Conservation (phyloP, 1,284 basidiomycete genomes). For the Xerocomus alliaceus region DNA sequence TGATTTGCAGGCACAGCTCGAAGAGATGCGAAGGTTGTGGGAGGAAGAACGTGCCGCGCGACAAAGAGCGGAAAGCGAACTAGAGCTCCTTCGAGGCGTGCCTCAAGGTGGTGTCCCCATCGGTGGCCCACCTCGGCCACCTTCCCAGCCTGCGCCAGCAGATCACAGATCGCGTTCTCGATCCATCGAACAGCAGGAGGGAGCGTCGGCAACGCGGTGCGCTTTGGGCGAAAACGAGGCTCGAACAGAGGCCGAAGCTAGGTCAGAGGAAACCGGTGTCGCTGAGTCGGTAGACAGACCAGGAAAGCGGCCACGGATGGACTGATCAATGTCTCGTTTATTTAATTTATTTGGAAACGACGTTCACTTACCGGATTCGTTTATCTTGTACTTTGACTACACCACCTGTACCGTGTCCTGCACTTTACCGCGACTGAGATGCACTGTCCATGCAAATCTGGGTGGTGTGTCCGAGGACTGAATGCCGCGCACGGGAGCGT, state of each 20-base stretch:
- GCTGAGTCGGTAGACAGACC: conserved; percentile 32
- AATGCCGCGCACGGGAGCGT: not conserved
- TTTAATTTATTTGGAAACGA: conserved; percentile 30
- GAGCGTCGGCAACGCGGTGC: conserved; percentile 13
- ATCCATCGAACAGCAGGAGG: conserved; percentile 37
- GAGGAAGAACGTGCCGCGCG: conserved; percentile 70
- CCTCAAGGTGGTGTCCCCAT: conserved; percentile 22
- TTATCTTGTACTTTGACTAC: conserved; percentile 18
- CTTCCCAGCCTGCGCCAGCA: conserved; percentile 20
- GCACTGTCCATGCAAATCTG: not conserved
- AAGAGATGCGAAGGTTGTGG: conserved; percentile 76
- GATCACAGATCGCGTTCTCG: conserved; percentile 35
- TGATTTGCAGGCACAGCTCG: conserved; percentile 78
- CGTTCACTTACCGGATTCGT: conserved; percentile 11
- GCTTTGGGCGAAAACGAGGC: no score
- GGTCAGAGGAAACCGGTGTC: conserved; percentile 23
- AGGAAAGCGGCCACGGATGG: conserved; percentile 37
- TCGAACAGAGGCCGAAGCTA: conserved; percentile 28
- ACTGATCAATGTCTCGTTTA: conserved; percentile 23
- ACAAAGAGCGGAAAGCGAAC: conserved; percentile 64
- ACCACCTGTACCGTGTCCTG: conserved; percentile 14
- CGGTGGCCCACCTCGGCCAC: conserved; percentile 17
- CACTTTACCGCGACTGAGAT: not conserved
- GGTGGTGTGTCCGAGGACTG: no score
- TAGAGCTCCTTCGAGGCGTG: conserved; percentile 55